Evolutionary conservation across 2,329 filamentous ascomycete species (phyloP).

Genomic region (Raffaelea ambrosiae): DNA sequence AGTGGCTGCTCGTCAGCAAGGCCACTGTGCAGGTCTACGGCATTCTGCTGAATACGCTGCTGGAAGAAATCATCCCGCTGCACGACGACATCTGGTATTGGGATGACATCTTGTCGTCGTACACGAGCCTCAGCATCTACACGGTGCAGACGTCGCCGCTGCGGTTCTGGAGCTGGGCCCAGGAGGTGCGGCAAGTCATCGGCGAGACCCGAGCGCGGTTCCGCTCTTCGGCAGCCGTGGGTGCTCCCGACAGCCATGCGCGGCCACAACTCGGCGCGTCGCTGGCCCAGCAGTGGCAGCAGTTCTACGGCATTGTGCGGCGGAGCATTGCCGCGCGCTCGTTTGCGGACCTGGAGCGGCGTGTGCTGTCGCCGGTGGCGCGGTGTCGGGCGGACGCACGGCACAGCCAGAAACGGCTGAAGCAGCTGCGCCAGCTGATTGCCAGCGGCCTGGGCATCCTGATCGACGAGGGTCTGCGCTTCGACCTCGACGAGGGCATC

Average conservation of each 20-base stretch:
- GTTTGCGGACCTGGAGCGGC: constrained; percentile 59
- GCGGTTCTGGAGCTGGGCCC: constrained; percentile 61
- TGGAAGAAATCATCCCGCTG: constrained; percentile 76
- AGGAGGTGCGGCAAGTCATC: constrained; percentile 52
- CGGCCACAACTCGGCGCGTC: constrained; percentile 17
- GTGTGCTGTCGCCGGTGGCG: constrained; percentile 71
- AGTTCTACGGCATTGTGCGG: constrained; percentile 75
- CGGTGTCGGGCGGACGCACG: constrained; percentile 66
- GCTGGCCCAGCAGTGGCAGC: constrained; percentile 47
- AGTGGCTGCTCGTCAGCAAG: constrained; percentile 88
- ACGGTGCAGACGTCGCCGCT: constrained; percentile 77
- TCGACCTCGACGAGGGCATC: constrained; percentile 40
- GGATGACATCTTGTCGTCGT: constrained; percentile 78
- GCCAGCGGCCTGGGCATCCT: constrained; percentile 81
- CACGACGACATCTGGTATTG: constrained; percentile 92
- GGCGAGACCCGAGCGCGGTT: constrained; percentile 45
- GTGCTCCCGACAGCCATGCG: constrained; percentile 12
- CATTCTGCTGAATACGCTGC: constrained; percentile 62
- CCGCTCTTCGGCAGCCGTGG: constrained; percentile 12
- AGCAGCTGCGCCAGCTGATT: constrained; percentile 67
- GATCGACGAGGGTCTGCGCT: constrained; percentile 74
- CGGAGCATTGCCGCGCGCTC: constrained; percentile 67
- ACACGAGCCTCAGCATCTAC: constrained; percentile 72
- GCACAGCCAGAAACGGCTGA: constrained; percentile 63
- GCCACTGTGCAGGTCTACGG: constrained; percentile 89